phyloP scores from a whole-genome alignment of 1,284 basidiomycete genomes.

The Pseudozyma sp. region DNA sequence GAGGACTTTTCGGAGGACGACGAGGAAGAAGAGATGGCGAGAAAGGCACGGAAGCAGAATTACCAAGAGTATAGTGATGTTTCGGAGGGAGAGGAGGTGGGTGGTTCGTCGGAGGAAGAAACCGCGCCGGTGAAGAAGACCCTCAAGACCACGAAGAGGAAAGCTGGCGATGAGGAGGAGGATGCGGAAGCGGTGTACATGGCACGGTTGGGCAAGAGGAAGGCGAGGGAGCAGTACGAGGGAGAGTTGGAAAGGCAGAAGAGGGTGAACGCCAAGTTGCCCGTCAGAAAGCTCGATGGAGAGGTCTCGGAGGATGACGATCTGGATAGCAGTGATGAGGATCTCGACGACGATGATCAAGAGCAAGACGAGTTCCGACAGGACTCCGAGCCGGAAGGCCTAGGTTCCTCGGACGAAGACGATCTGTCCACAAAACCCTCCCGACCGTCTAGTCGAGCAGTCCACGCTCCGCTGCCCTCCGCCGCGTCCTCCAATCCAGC shows the following conservation, averaged over 20 bases:
- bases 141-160: conserved; percentile 9
- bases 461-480: conserved; percentile 40
- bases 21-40: conserved; percentile 13
- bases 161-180: conserved; percentile 1
- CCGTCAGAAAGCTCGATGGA: conserved; percentile 31
- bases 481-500: conserved; percentile 26
- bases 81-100: conserved; percentile 46
- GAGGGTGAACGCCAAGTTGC: conserved; percentile 36
- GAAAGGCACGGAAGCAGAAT: conserved; percentile 31
- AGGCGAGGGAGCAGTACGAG: conserved; percentile 34
- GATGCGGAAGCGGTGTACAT: conserved; percentile 56
- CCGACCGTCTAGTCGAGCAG: conserved; percentile 36
- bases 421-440: conserved; percentile 4
- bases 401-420: conserved; percentile 17
- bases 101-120: conserved; percentile 20
- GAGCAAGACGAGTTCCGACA: conserved; percentile 11
- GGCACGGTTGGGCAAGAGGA: conserved; percentile 42
- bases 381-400: conserved; percentile 25
- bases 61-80: conserved; percentile 47
- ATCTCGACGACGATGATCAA: conserved; percentile 9
- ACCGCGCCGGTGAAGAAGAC: conserved; percentile 3
- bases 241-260: conserved; percentile 33
- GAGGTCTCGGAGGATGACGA: conserved; percentile 1
- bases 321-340: conserved; percentile 22
- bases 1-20: conserved; percentile 74